Evolutionary conservation across 306 rosid genomes (phyloP).

Genomic region (Pueraria montana): DNA sequence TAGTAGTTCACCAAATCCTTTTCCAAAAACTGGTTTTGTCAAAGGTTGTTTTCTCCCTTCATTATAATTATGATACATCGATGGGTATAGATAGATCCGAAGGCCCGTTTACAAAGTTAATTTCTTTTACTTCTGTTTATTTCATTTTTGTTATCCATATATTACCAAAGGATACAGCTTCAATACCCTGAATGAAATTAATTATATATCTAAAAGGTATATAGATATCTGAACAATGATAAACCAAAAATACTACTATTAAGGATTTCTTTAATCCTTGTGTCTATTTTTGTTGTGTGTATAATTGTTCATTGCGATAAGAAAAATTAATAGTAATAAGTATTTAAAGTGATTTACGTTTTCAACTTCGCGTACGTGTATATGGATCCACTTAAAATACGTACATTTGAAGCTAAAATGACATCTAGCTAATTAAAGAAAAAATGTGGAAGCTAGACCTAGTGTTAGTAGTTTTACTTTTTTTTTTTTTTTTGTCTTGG

Average conservation of each 20-base stretch:
- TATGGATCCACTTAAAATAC: not conserved
- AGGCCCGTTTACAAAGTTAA: not conserved
- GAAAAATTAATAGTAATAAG: not conserved
- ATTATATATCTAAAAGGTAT: too few species aligned
- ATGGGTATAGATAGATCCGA: not conserved
- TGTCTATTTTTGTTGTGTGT: not conserved
- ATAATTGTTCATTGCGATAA: not conserved
- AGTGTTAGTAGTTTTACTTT: too few species aligned
- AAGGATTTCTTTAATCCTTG: not conserved
- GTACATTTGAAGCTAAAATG: too few species aligned
- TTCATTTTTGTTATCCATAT: too few species aligned
- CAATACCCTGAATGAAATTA: too few species aligned
- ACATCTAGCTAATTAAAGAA: too few species aligned
- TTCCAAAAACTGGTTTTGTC: constrained; percentile 22
- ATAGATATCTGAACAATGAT: too few species aligned
- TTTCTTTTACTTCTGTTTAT: too few species aligned
- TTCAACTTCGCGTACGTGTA: not conserved
- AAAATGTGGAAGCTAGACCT: too few species aligned
- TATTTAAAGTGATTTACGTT: not conserved
- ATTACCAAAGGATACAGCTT: too few species aligned
- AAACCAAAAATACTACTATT: not conserved
- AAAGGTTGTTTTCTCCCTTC: not conserved
- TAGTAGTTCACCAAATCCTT: constrained; percentile 60
- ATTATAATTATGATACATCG: not conserved
- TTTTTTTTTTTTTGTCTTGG: too few species aligned